Evolutionary conservation across 495 filamentous ascomycete genomes (phyloP).

Genomic region (Antarctomyces pellizariae): DNA sequence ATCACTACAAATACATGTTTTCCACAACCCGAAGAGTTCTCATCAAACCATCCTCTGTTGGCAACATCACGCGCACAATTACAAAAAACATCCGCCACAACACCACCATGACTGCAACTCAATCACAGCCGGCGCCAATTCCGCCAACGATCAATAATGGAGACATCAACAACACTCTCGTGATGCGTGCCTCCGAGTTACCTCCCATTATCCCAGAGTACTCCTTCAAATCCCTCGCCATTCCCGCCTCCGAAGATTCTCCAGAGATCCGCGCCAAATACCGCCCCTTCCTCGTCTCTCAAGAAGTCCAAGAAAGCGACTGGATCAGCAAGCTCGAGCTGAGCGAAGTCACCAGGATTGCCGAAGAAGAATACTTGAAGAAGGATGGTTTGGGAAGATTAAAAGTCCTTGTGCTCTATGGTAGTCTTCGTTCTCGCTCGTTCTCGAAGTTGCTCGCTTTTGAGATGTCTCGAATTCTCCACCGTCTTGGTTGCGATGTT

Average conservation of each 20-base stretch:
- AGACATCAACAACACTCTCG: constrained; percentile 20
- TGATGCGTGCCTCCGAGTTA: constrained; percentile 8
- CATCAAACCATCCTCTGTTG: too few relatives aligned
- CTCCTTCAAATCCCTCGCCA: constrained; percentile 16
- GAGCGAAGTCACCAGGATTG: constrained; percentile 27
- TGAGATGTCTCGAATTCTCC: constrained; percentile 37
- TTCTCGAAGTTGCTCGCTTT: constrained; percentile 37
- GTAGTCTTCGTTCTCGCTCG: constrained; percentile 32
- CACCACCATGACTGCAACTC: too few relatives aligned
- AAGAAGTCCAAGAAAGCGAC: constrained; percentile 17
- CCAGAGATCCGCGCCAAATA: constrained; percentile 24
- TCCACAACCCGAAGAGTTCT: too few relatives aligned
- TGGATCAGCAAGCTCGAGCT: constrained; percentile 35
- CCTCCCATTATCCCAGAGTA: constrained; percentile 10
- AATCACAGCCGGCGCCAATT: too few relatives aligned
- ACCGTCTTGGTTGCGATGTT: constrained; percentile 43
- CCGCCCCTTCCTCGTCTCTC: constrained; percentile 30
- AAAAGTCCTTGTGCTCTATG: constrained; percentile 39
- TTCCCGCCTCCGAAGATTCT: constrained; percentile 24
- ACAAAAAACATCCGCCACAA: too few relatives aligned
- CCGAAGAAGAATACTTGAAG: constrained; percentile 17
- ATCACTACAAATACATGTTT: too few relatives aligned
- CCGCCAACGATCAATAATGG: constrained; percentile 8
- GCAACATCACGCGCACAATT: too few relatives aligned
- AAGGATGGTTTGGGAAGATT: too few relatives aligned